Percentiles rank a stretch among this genome's conserved stretches.
phyloP scores from a whole-genome alignment of 2,329 filamentous ascomycete genomes.

The Penicillium sp. region DNA sequence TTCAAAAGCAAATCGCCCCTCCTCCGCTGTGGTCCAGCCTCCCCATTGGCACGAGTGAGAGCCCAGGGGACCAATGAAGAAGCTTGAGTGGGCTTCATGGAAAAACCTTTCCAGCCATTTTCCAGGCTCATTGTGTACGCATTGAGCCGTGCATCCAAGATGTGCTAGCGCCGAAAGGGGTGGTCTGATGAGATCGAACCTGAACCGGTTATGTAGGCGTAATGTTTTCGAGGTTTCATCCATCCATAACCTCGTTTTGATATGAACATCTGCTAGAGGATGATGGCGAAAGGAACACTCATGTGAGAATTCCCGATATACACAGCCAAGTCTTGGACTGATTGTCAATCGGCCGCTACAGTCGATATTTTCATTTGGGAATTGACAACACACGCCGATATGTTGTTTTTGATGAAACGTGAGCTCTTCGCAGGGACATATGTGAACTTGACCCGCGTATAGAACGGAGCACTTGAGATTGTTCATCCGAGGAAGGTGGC shows the following conservation, averaged over 20 bases:
- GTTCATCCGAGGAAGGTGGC: background rate
- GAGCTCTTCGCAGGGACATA: slow-evolving; percentile 5
- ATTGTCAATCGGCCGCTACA: background rate
- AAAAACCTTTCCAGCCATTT: background rate
- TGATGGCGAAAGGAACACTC: background rate
- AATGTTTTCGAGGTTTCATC: background rate
- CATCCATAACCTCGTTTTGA: background rate
- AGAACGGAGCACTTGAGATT: background rate
- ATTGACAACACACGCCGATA: background rate
- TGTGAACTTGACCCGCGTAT: slow-evolving; percentile 8
- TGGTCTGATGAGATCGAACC: background rate
- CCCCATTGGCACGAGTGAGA: background rate
- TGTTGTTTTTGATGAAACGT: slow-evolving; percentile 8
- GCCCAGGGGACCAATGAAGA: background rate
- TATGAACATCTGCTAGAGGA: background rate
- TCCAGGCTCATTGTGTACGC: background rate
- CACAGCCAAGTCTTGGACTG: background rate
- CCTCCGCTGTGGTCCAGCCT: background rate
- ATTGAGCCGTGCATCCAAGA: background rate
- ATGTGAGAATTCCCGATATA: background rate
- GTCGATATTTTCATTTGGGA: background rate
- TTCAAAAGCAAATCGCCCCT: background rate
- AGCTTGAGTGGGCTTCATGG: background rate
- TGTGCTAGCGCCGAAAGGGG: background rate
- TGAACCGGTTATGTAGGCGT: background rate